Conservation (phyloP, 371 early-diverging fungal species). For the Mucor plumbeus region DNA sequence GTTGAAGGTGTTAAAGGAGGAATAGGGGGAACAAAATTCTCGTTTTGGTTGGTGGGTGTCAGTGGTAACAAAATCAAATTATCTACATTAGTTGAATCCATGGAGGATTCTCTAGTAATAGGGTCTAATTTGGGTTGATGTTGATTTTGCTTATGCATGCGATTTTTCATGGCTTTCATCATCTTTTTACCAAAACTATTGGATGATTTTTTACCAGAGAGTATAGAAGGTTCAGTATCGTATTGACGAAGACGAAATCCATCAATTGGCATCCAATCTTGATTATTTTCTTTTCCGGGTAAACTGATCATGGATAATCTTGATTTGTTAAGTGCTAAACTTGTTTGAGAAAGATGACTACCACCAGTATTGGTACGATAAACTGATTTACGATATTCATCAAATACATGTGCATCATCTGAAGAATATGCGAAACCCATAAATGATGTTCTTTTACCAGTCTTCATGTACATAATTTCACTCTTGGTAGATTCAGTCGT, state of each 20-base stretch:
- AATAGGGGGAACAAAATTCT: conserved; percentile 14
- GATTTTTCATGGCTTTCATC: conserved; percentile 42
- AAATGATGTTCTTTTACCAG: conserved; percentile 51
- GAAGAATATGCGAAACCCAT: conserved; percentile 57
- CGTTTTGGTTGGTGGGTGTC: background rate
- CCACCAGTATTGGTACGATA: conserved; percentile 38
- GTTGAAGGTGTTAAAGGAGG: conserved; percentile 10
- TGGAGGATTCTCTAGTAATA: conserved; percentile 12
- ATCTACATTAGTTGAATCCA: conserved; percentile 88
- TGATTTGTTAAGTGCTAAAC: background rate
- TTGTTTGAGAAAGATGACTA: background rate
- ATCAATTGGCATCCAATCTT: conserved; percentile 52
- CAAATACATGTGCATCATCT: conserved; percentile 52
- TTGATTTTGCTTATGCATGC: background rate
- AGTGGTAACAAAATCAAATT: conserved; percentile 43
- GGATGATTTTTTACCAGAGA: conserved; percentile 17
- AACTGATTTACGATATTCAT: conserved; percentile 47
- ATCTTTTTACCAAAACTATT: conserved; percentile 40
- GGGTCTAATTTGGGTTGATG: background rate
- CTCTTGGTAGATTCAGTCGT: conserved; percentile 36
- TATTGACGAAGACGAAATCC: conserved; percentile 37
- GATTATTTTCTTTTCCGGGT: conserved; percentile 8
- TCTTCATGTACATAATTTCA: conserved; percentile 55
- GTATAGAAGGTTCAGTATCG: conserved; percentile 35
- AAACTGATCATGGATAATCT: conserved; percentile 19